These are phyloP conservation scores for Microbotryomycetes sp. DNA, from an alignment of 1,284 basidiomycete genomes.

Conservation along the genomic window DNA sequence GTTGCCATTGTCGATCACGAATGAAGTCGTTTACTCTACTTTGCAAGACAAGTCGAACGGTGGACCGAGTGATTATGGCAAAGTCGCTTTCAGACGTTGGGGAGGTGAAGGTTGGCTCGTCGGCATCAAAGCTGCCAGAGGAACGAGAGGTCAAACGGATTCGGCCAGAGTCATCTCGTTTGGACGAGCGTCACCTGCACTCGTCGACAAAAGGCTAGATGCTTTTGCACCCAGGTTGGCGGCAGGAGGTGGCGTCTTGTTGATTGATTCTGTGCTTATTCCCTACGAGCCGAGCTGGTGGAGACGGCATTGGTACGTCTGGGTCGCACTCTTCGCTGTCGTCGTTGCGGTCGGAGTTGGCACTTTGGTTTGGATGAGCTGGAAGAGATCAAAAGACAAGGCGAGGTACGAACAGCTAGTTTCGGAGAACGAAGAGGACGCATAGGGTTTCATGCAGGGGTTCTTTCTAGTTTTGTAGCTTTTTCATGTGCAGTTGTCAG, in stretches of 20 bases:
- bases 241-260: constrained; percentile 69
- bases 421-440: not conserved
- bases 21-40: constrained; percentile 65
- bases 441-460: no score
- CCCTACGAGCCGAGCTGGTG: constrained; percentile 84
- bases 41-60: constrained; percentile 50
- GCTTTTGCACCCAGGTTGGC: constrained; percentile 38
- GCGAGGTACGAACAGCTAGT: not conserved
- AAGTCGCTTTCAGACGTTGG: constrained; percentile 63
- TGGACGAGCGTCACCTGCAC: constrained; percentile 64
- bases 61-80: constrained; percentile 57
- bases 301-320: constrained; percentile 52
- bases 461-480: no score
- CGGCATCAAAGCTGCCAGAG: constrained; percentile 83
- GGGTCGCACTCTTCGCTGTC: constrained; percentile 1
- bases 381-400: not conserved
- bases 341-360: not conserved
- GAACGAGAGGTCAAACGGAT: constrained; percentile 59
- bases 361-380: not conserved
- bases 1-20: constrained; percentile 62
- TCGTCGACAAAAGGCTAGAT: constrained; percentile 32
- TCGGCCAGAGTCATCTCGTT: constrained; percentile 70
- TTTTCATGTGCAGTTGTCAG: no score
- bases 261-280: constrained; percentile 71
- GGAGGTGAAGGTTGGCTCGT: constrained; percentile 57